These are phyloP conservation scores for Elongisporangium senticosum DNA, from an alignment of 352 stramenopile genomes.

Conservation along the genomic window DNA sequence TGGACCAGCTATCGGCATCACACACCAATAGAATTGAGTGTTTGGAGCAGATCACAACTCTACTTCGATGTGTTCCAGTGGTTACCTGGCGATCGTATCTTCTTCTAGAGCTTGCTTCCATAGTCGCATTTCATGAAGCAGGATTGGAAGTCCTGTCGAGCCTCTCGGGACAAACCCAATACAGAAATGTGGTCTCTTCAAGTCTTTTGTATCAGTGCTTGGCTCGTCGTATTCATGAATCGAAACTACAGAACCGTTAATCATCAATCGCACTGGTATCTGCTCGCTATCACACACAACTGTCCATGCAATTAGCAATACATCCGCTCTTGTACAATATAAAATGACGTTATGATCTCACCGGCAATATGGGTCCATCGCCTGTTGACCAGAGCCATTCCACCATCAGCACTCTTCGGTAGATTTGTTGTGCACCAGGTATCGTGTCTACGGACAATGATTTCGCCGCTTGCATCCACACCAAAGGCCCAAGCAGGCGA, in stretches of 20 bases:
- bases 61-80: background rate
- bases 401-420: background rate
- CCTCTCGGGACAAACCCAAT: background rate
- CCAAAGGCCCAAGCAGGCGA: constrained; percentile 22
- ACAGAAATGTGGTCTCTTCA: background rate
- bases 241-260: background rate
- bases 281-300: background rate
- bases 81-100: background rate
- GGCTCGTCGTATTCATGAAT: background rate
- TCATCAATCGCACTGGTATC: background rate
- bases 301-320: background rate
- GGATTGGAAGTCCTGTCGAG: background rate
- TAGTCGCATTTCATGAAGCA: constrained; percentile 16
- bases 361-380: constrained; percentile 15
- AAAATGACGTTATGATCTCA: too few relatives aligned
- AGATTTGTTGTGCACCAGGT: background rate
- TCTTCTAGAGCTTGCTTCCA: constrained; percentile 4
- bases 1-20: too few relatives aligned
- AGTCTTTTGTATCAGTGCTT: background rate
- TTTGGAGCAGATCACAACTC: background rate
- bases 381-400: background rate
- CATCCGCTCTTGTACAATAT: background rate
- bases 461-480: constrained; percentile 3
- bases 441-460: constrained; percentile 5
- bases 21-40: background rate